Evolutionary conservation across 371 early-diverging fungal genomes (phyloP).

Genomic region (Apophysomyces ossiformis): DNA sequence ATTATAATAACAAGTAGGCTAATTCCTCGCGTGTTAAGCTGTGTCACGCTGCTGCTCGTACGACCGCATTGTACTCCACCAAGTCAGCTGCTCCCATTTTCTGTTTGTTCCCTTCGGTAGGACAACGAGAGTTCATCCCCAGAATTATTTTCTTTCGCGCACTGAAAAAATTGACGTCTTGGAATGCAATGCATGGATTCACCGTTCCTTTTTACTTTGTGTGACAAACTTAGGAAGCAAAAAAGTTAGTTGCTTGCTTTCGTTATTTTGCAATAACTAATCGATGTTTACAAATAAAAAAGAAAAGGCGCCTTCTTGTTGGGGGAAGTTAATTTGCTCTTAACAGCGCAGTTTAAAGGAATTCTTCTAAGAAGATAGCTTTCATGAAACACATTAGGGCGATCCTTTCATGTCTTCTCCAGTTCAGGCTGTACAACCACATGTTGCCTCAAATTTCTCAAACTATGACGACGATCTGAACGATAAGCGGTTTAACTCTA

Average conservation of each 20-base stretch:
- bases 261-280: background rate
- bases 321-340: too few relatives aligned
- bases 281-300: background rate
- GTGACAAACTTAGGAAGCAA: background rate
- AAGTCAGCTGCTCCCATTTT: background rate
- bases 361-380: background rate
- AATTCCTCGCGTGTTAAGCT: background rate
- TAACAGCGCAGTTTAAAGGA: background rate
- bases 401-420: constrained; percentile 2
- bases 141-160: constrained; percentile 5
- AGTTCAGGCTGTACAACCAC: background rate
- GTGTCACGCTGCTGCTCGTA: constrained; percentile 3
- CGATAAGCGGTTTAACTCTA: background rate
- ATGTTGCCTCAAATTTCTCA: constrained; percentile 2
- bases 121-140: background rate
- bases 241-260: background rate
- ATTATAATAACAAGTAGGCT: background rate
- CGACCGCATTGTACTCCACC: background rate
- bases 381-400: background rate
- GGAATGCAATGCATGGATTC: constrained; percentile 5
- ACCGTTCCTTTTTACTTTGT: background rate
- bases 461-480: constrained; percentile 4
- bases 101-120: constrained; percentile 7
- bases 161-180: constrained; percentile 2
- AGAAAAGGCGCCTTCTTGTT: background rate